Percentiles rank a stretch among this genome's conserved stretches.
phyloP scores from a whole-genome alignment of 2,329 filamentous ascomycete genomes.

The Fusarium globosum region DNA sequence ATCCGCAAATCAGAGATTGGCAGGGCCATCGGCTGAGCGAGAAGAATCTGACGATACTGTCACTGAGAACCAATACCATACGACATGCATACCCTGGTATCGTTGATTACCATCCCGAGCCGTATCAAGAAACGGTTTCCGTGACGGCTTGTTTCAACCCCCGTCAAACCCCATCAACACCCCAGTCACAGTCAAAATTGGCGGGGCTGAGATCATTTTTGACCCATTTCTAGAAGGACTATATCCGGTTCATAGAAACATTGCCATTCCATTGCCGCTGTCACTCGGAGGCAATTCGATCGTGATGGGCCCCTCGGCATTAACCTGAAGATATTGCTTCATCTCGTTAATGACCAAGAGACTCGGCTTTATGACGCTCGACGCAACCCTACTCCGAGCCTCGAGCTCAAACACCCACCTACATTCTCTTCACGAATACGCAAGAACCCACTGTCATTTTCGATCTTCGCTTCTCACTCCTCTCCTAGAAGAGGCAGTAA shows the following conservation, averaged over 20 bases:
- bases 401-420: neutral
- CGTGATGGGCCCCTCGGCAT: slow-evolving; percentile 29
- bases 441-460: slow-evolving; percentile 24
- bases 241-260: slow-evolving; percentile 5
- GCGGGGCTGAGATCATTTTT: slow-evolving; percentile 35
- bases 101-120: slow-evolving; percentile 24
- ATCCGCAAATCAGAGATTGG: slow-evolving; percentile 62
- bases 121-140: slow-evolving; percentile 31
- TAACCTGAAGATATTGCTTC: slow-evolving; percentile 20
- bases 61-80: neutral
- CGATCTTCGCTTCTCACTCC: slow-evolving; percentile 31
- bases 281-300: slow-evolving; percentile 3
- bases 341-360: slow-evolving; percentile 19
- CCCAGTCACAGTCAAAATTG: slow-evolving; percentile 22
- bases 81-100: slow-evolving; percentile 17
- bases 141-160: slow-evolving; percentile 40
- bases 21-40: slow-evolving; percentile 63
- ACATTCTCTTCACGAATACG: slow-evolving; percentile 25
- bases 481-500: slow-evolving; percentile 26
- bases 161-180: slow-evolving; percentile 18
- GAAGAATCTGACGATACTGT: slow-evolving; percentile 18
- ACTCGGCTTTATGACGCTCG: slow-evolving; percentile 1
- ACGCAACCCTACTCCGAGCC: neutral
- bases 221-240: slow-evolving; percentile 25
- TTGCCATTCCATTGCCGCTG: neutral